Conservation (phyloP, 2,329 filamentous ascomycete genomes). For the Epichloe sibirici region DNA sequence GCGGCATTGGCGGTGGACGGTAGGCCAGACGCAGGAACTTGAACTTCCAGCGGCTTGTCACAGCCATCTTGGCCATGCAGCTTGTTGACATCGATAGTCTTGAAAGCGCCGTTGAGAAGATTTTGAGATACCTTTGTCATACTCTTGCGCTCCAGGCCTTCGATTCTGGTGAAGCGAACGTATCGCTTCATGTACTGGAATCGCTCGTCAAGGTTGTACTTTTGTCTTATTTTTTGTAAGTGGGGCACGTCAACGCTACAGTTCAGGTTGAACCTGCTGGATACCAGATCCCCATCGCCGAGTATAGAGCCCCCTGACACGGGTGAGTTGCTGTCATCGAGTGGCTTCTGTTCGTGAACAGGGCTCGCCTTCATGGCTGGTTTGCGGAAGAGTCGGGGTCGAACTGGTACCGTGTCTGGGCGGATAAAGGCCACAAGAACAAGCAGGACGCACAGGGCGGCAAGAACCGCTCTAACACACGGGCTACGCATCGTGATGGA, state of each 20-base stretch:
- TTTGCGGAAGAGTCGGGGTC: conserved; percentile 26
- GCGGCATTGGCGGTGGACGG: conserved; percentile 40
- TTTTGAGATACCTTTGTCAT: conserved; percentile 38
- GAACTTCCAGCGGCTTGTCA: conserved; percentile 35
- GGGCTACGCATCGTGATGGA: conserved; percentile 38
- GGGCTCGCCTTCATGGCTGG: conserved; percentile 16
- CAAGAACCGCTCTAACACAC: conserved; percentile 31
- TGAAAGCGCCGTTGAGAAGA: conserved; percentile 36
- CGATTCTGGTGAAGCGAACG: conserved; percentile 34
- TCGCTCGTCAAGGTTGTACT: conserved; percentile 34
- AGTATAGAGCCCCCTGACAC: conserved; percentile 8
- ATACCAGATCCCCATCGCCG: conserved; percentile 8
- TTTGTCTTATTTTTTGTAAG: conserved; percentile 31
- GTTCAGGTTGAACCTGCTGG: conserved; percentile 26
- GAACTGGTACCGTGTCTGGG: conserved; percentile 28
- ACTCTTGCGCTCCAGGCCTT: conserved; percentile 35
- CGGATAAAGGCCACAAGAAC: conserved; percentile 29
- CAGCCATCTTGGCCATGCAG: conserved; percentile 31
- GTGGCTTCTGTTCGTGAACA: conserved; percentile 18
- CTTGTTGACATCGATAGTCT: conserved; percentile 34
- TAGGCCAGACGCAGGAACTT: conserved; percentile 37
- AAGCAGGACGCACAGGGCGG: conserved; percentile 30
- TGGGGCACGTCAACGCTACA: conserved; percentile 37
- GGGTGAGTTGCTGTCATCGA: conserved; percentile 13
- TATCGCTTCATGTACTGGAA: conserved; percentile 47